A percentile compares a stretch with the other conserved stretches of the same genome.
Evolutionary conservation across 2,329 filamentous ascomycete genomes (phyloP).

Genomic region (Ramichloridium luteum): DNA sequence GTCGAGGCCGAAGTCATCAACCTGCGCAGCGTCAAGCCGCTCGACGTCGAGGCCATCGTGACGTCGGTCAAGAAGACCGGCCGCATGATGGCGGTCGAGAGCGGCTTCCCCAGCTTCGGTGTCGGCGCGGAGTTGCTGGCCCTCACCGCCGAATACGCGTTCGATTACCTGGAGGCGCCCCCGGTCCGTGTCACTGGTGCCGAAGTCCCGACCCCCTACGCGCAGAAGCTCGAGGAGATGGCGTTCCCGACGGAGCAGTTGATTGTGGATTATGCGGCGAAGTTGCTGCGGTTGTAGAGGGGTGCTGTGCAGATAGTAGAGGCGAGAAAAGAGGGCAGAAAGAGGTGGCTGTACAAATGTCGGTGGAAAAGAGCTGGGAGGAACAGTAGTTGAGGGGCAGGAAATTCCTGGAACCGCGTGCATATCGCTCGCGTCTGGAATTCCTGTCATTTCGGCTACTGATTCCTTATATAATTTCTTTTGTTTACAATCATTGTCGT

Average conservation of each 20-base stretch:
- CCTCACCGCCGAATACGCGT: slow-evolving; percentile 91
- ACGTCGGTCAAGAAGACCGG: slow-evolving; percentile 98
- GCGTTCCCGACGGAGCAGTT: slow-evolving; percentile 81
- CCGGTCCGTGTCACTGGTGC: slow-evolving; percentile 90
- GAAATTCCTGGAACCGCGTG: no score
- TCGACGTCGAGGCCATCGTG: slow-evolving; percentile 89
- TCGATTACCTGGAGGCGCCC: slow-evolving; percentile 92
- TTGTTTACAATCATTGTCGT: no score
- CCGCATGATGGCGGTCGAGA: slow-evolving; percentile 82
- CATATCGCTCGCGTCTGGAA: no score
- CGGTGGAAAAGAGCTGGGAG: no score
- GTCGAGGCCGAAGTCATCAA: slow-evolving; percentile 96
- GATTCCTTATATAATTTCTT: no score
- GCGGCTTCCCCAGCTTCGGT: slow-evolving; percentile 90
- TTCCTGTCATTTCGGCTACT: no score
- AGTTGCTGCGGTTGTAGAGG: slow-evolving; percentile 81
- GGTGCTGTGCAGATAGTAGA: no score
- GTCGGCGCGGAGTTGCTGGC: slow-evolving; percentile 88
- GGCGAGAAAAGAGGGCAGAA: no score
- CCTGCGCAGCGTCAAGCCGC: slow-evolving; percentile 90
- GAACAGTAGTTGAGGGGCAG: no score
- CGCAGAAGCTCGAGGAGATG: slow-evolving; percentile 86
- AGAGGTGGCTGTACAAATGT: no score
- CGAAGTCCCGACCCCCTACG: slow-evolving; percentile 94
- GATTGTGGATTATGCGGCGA: slow-evolving; percentile 78